Percentiles rank a stretch among this genome's conserved stretches.
phyloP scores from a whole-genome alignment of 192 early-diverging fungal genomes.

The Spinellus fusiger region DNA sequence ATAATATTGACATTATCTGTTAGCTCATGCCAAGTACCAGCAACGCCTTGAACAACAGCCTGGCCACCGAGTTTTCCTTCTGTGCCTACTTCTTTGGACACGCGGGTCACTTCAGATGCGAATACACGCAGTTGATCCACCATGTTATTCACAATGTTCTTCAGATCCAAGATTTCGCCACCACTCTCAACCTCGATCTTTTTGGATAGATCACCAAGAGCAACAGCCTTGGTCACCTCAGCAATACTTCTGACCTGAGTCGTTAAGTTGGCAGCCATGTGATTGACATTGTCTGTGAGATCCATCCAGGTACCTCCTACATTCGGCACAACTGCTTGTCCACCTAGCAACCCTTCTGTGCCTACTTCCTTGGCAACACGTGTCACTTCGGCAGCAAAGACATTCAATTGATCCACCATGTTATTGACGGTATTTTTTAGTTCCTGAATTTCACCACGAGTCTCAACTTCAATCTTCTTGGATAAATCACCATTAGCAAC shows the following conservation, averaged over 20 bases:
- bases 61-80: not conserved
- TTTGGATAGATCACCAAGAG: not conserved
- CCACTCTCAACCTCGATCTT: not conserved
- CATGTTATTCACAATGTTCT: not conserved
- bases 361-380: conserved; percentile 49
- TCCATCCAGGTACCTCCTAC: conserved; percentile 48
- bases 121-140: not conserved
- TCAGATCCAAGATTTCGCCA: not conserved
- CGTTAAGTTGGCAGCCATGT: conserved; percentile 44
- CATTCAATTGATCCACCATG: conserved; percentile 46
- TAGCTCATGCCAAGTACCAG: not conserved
- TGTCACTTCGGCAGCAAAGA: conserved; percentile 48
- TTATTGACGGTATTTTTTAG: conserved; percentile 48
- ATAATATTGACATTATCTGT: not conserved
- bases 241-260: not conserved
- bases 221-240: not conserved
- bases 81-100: not conserved
- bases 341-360: conserved; percentile 46
- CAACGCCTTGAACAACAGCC: not conserved
- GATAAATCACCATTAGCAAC: conserved; percentile 47
- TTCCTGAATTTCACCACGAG: conserved; percentile 49
- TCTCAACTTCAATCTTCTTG: conserved; percentile 50
- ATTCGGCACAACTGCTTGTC: conserved; percentile 45
- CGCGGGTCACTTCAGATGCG: not conserved
- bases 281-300: conserved; percentile 48